phyloP scores from a whole-genome alignment of 2,329 filamentous ascomycete genomes.

The Pseudogymnoascus sp. region DNA sequence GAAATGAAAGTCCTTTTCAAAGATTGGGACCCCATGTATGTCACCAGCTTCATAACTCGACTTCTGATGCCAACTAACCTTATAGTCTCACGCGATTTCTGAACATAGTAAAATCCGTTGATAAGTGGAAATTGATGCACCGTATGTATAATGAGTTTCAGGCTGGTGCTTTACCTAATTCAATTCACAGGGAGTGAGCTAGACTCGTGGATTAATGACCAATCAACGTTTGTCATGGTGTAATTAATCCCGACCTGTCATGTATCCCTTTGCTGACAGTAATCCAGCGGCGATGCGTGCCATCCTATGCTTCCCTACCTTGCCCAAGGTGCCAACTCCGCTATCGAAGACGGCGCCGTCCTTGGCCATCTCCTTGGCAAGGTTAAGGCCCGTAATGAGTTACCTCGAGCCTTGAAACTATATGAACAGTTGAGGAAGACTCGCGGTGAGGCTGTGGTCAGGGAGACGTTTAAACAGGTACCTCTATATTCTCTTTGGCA shows the following conservation, averaged over 20 bases:
- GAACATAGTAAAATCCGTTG: constrained; percentile 40
- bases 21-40: constrained; percentile 34
- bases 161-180: not conserved
- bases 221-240: constrained; percentile 46
- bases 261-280: constrained; percentile 42
- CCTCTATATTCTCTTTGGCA: not conserved
- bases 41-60: not conserved
- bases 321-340: constrained; percentile 48
- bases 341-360: constrained; percentile 49
- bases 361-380: constrained; percentile 45
- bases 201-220: constrained; percentile 43
- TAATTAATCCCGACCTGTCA: constrained; percentile 50
- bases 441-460: constrained; percentile 41
- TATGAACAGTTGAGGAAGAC: constrained; percentile 43
- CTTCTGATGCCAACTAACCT: constrained; percentile 27
- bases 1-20: constrained; percentile 37
- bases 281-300: constrained; percentile 47
- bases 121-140: not conserved
- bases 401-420: constrained; percentile 20
- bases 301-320: constrained; percentile 59
- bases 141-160: not conserved
- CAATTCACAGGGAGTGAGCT: not conserved
- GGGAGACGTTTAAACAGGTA: not conserved
- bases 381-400: constrained; percentile 34
- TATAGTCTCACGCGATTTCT: constrained; percentile 50